Conservation (phyloP, 768 basidiomycete species). For the Psilocybe azurescens region DNA sequence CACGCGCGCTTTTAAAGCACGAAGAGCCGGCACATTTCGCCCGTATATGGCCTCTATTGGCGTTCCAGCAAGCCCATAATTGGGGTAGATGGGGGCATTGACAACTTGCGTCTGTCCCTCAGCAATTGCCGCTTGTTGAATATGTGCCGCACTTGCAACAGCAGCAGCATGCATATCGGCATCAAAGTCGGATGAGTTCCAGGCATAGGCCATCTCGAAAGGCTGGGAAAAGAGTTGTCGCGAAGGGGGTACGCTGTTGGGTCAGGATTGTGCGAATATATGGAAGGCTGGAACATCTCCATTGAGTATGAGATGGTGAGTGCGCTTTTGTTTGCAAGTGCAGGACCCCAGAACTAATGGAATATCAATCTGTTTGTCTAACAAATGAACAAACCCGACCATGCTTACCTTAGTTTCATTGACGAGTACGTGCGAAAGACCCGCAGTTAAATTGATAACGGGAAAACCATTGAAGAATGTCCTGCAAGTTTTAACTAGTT, state of each 20-base stretch:
- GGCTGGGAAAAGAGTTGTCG: conserved; percentile 45
- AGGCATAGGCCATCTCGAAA: conserved; percentile 52
- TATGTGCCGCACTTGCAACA: conserved; percentile 30
- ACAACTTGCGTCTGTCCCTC: conserved; percentile 43
- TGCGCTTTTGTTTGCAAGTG: conserved; percentile 28
- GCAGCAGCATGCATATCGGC: conserved; percentile 39
- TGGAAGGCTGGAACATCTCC: conserved; percentile 52
- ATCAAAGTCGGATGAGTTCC: conserved; percentile 45
- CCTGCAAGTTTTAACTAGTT: neutral
- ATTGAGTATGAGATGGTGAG: conserved; percentile 48
- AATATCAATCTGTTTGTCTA: neutral
- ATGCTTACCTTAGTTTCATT: conserved; percentile 45
- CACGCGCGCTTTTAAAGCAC: conserved; percentile 43
- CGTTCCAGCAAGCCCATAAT: conserved; percentile 63
- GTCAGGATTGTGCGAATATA: conserved; percentile 42
- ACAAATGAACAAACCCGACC: too few relatives aligned
- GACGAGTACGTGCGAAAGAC: conserved; percentile 43
- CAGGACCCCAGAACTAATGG: conserved; percentile 50
- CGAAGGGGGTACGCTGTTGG: conserved; percentile 54
- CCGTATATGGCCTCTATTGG: conserved; percentile 58
- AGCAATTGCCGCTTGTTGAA: conserved; percentile 40
- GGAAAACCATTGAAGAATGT: conserved; percentile 48
- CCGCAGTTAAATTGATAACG: conserved; percentile 37
- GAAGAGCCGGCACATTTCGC: conserved; percentile 45
- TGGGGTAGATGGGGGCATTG: conserved; percentile 55